Evolutionary conservation across 2,329 filamentous ascomycete species (phyloP).

Genomic region (Gaeumannomyces tritici): DNA sequence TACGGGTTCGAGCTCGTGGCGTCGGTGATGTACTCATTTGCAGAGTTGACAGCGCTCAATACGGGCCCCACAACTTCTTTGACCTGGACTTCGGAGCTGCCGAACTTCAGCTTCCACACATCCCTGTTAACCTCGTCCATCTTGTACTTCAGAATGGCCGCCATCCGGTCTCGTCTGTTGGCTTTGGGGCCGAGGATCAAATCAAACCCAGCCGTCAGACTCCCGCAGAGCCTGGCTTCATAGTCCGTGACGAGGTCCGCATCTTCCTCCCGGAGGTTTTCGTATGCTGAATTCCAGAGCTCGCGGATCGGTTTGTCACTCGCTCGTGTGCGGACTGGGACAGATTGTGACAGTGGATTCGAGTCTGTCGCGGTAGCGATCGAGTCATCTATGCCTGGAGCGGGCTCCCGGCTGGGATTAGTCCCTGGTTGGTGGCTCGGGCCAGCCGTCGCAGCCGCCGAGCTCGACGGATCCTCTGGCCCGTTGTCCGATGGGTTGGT

Average conservation of each 20-base stretch:
- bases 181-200: neutral
- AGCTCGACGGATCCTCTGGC: too few species aligned
- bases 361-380: too few species aligned
- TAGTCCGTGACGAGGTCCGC: neutral
- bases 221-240: neutral
- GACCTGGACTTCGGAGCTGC: slow-evolving; percentile 6
- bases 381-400: too few species aligned
- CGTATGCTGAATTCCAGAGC: neutral
- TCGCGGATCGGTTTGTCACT: neutral
- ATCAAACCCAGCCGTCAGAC: neutral
- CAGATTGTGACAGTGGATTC: too few species aligned
- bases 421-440: too few species aligned
- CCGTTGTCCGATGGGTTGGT: too few species aligned
- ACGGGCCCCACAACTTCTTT: slow-evolving; percentile 9
- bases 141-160: slow-evolving; percentile 17
- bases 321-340: too few species aligned
- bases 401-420: too few species aligned
- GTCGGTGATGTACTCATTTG: slow-evolving; percentile 8
- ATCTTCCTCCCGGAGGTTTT: neutral
- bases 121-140: slow-evolving; percentile 18
- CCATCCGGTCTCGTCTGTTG: neutral
- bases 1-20: slow-evolving; percentile 8
- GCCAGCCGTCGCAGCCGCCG: too few species aligned
- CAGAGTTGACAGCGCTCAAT: slow-evolving; percentile 8
- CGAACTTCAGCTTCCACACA: slow-evolving; percentile 14